These are phyloP conservation scores for Aphanomyces invadans DNA, from an alignment of 352 stramenopile species.

Conservation along the genomic window DNA sequence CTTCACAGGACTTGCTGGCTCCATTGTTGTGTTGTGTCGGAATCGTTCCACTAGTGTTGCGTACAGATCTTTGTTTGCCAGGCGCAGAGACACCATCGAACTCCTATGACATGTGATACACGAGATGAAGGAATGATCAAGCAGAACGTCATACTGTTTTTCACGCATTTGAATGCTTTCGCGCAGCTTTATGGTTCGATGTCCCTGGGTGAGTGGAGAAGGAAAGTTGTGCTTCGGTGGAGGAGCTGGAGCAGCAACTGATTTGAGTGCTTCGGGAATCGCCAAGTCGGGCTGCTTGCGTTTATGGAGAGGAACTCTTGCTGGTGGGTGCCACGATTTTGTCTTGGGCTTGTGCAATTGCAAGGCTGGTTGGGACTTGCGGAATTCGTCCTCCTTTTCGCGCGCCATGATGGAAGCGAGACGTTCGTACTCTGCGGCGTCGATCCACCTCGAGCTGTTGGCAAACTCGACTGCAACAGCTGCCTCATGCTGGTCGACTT, in stretches of 20 bases:
- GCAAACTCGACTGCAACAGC: background rate
- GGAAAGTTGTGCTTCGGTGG: background rate
- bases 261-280: constrained; percentile 38
- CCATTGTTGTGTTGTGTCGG: background rate
- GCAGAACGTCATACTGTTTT: background rate
- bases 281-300: constrained; percentile 46
- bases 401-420: constrained; percentile 4
- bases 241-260: background rate
- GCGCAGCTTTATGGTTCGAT: constrained; percentile 1
- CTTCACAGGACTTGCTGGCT: background rate
- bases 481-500: background rate
- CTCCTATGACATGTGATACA: constrained; percentile 14
- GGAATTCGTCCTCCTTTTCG: constrained; percentile 17
- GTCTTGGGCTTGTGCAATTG: constrained; percentile 5
- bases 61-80: constrained; percentile 29
- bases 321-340: constrained; percentile 53
- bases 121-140: background rate
- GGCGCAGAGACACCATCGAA: constrained; percentile 23
- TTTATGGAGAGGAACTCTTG: constrained; percentile 52
- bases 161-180: background rate
- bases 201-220: background rate
- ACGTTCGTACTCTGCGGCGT: constrained; percentile 14
- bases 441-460: constrained; percentile 19
- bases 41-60: constrained; percentile 28
- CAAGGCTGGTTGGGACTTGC: background rate